Base-by-base conservation (phyloP, 106 monocot genomes). In the Dioscorea dumetorum region DNA sequence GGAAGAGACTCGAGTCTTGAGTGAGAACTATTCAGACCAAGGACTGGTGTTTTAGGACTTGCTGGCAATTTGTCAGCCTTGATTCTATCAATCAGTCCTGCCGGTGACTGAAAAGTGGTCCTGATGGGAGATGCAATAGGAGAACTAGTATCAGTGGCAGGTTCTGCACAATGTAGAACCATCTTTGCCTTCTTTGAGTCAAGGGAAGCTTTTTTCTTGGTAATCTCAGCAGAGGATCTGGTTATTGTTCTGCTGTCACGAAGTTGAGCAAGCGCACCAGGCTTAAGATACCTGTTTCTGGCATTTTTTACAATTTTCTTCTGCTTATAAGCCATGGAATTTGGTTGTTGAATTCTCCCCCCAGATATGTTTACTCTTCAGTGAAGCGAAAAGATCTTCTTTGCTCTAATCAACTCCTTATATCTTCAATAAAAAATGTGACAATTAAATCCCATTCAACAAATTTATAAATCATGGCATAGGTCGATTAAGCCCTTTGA, bases 1-100 rank as follows among this genome's bases (percentile, higher is more conserved):
- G 97, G 97, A 62, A 97, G 89, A 49, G 92, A 84, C 70, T 97
- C 97, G 41, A 97, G 80, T n/a, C 86, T 81, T 13, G 89, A 92
- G 31, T 75, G 63, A 15, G 78, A 66, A 4, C 79, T 84, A 58
- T 21, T 72, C 0, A 64, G 66, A 5, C 5, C 60, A 57, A n/a
- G 28, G 24, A 72, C 17, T 49, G 88, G 80, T 23, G 82, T 77
- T 73, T 73, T 89, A 3, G 92, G 89, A 22, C 86, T 91, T 60
- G 20, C 50, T 0, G 82, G 84, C 22, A 79, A 57, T 60, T 70
- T 78, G 35, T 72, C 56, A 49, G 61, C 71, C 22, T 60, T 73
- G 7, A 10, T 72, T 17, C 18, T 80, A 70, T 83, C 73, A 15
- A n/a, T 16, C 2, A 58, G 12, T 18, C 57, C 69, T 50, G 60